A percentile compares a stretch with the other conserved stretches of the same genome.
phyloP scores from a whole-genome alignment of 2,329 filamentous ascomycete genomes.

The Waltergamsia citrina region DNA sequence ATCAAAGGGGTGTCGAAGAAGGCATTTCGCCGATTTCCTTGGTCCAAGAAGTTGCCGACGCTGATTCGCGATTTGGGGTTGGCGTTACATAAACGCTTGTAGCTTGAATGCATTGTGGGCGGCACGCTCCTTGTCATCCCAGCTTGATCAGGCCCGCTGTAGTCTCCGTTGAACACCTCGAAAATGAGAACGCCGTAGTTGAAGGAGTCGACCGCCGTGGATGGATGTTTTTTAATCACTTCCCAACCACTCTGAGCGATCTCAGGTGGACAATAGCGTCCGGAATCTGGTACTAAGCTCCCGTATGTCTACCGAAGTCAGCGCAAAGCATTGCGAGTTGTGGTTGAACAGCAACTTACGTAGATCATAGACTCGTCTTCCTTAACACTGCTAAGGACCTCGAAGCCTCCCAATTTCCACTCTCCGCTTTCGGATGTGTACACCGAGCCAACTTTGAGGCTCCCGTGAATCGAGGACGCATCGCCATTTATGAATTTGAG shows the following conservation, averaged over 20 bases:
- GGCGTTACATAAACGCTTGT: conserved; percentile 78
- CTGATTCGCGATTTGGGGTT: conserved; percentile 86
- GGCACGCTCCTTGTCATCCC: conserved; percentile 82
- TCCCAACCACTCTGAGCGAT: conserved; percentile 86
- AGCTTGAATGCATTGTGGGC: conserved; percentile 79
- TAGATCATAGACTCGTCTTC: conserved; percentile 93
- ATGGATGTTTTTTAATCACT: conserved; percentile 70
- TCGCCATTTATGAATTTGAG: conserved; percentile 95
- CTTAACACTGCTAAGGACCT: conserved; percentile 88
- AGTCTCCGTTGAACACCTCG: conserved; percentile 86
- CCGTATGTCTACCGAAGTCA: conserved; percentile 59
- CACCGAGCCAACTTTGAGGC: conserved; percentile 73
- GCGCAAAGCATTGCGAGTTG: background rate
- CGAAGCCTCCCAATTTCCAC: conserved; percentile 94
- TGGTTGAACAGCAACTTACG: conserved; percentile 28
- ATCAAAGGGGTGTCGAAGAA: conserved; percentile 95
- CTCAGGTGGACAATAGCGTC: conserved; percentile 79
- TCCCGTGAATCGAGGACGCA: conserved; percentile 83
- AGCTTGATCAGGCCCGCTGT: conserved; percentile 66
- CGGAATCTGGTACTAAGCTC: conserved; percentile 76
- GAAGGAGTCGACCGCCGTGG: conserved; percentile 79
- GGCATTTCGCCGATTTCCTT: conserved; percentile 69
- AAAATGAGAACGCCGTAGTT: conserved; percentile 76
- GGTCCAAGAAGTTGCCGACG: conserved; percentile 78
- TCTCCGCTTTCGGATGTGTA: conserved; percentile 95